Evolutionary conservation across 2,329 filamentous ascomycete genomes (phyloP), one percentile per base, ranked within the genome.

Genomic region (Furcasterigmium furcatum): DNA sequence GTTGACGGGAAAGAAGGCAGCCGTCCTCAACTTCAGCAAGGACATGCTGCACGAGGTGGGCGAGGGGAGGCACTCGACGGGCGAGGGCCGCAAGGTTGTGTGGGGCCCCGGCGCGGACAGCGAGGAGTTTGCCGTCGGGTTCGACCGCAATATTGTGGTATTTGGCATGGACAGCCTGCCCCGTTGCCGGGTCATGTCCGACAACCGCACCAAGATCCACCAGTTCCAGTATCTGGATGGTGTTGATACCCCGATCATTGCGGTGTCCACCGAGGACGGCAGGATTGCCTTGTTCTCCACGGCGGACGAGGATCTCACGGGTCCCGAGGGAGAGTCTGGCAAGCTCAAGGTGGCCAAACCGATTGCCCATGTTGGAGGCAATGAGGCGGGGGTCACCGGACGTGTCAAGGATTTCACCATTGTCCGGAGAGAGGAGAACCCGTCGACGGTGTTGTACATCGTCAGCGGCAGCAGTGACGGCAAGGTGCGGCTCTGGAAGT

Each of bases 1-100:
- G 52, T 91, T 97, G 53, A 97, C 92, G 3, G 94, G 91, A 14
- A 95, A 92, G 71, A 96, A 96, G 71, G 91, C 91, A 1, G 90
- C 91, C 24, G 91, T 96, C 43, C 71, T 99, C 55, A 94, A 88
- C 62, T 97, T 97, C 63, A 80, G 79, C 53, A 77, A 80, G 46
- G 80, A 85, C 1, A 76, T 94, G 57, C 72, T 97, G 43, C 74
- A 80, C 38, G 82, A 87, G 55, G 80, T 87, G 10, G 89, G 88
- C 38, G 90, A 96, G 70, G 80, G 84, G 36, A 83, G 82, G 63
- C 84, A 85, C 63, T 82, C 84, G 38, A 85, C 82, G 38, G 91
- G 92, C 12, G 94, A 97, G 62, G 92, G 91, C 4, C 76, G 88
- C 44, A 81, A 78, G 54, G 89, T 97, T 16, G 77, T 83, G 1